These are phyloP conservation scores for Berkeleyomyces rouxiae DNA, from an alignment of 2,329 filamentous ascomycete genomes.

Conservation along the genomic window DNA sequence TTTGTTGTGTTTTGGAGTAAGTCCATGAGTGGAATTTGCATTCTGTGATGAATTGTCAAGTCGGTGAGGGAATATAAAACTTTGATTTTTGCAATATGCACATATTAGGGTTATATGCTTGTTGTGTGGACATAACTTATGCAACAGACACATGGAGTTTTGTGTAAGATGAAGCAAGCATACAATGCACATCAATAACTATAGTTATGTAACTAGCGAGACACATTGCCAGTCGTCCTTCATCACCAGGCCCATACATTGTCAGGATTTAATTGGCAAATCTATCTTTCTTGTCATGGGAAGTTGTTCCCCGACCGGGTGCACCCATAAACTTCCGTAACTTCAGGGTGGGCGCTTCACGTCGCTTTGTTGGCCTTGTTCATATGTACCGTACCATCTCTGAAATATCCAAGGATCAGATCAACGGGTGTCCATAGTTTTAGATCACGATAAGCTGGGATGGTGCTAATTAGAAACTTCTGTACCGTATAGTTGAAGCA, in stretches of 20 bases:
- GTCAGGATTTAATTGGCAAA: no score
- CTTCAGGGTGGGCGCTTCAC: not conserved
- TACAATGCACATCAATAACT: not conserved
- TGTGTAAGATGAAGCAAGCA: not conserved
- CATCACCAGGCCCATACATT: no score
- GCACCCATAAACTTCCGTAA: no score
- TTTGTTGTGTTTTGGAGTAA: not conserved
- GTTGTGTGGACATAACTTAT: not conserved
- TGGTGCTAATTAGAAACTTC: not conserved
- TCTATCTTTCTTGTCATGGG: not conserved
- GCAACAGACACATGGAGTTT: not conserved
- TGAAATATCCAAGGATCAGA: conserved; percentile 1
- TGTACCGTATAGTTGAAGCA: not conserved
- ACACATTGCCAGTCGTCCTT: no score
- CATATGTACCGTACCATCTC: not conserved
- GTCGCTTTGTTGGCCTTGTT: not conserved
- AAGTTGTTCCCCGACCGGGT: not conserved
- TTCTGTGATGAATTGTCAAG: no score
- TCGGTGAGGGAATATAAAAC: no score
- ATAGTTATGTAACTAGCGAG: not conserved
- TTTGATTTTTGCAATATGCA: not conserved
- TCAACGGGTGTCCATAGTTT: not conserved
- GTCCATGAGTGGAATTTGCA: no score
- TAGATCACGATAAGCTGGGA: not conserved
- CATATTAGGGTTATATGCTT: not conserved